A percentile compares a stretch with the other conserved stretches of the same genome.
Evolutionary conservation across 2,329 filamentous ascomycete species (phyloP).

Genomic region (Fusarium nodosum): DNA sequence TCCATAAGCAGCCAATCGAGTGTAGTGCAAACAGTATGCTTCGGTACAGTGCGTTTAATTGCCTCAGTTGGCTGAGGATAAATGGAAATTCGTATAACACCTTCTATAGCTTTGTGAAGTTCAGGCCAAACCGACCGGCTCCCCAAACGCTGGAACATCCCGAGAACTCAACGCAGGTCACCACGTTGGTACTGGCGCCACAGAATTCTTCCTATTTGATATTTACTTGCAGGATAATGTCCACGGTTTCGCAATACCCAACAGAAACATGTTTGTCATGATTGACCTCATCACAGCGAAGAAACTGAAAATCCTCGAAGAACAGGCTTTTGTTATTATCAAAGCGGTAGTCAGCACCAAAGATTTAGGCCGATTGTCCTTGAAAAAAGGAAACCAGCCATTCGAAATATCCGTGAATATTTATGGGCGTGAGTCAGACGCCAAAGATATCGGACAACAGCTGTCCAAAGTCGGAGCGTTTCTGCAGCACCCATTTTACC

Average conservation of each 20-base stretch:
- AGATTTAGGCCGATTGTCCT: not conserved
- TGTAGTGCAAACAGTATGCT: not conserved
- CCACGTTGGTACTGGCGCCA: rapidly evolving
- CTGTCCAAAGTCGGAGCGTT: not conserved
- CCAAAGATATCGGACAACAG: not conserved
- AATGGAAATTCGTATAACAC: rapidly evolving
- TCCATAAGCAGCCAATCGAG: rapidly evolving
- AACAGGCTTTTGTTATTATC: not conserved
- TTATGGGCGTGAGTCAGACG: not conserved
- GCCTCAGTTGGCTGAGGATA: rapidly evolving
- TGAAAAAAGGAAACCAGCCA: rapidly evolving
- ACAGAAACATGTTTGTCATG: not conserved
- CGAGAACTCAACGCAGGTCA: rapidly evolving
- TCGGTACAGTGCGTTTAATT: not conserved
- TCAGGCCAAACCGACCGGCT: not conserved
- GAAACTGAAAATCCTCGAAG: not conserved
- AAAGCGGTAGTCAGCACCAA: not conserved
- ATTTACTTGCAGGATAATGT: not conserved
- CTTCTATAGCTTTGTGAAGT: not conserved
- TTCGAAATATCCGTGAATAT: not conserved
- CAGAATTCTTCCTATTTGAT: not conserved
- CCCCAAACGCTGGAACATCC: rapidly evolving
- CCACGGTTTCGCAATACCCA: not conserved
- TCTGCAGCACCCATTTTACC: not conserved
- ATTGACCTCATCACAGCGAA: not conserved